These are phyloP conservation scores for Solanum verrucosum DNA, from an alignment of 257 asterid species.

Conservation along the genomic window DNA sequence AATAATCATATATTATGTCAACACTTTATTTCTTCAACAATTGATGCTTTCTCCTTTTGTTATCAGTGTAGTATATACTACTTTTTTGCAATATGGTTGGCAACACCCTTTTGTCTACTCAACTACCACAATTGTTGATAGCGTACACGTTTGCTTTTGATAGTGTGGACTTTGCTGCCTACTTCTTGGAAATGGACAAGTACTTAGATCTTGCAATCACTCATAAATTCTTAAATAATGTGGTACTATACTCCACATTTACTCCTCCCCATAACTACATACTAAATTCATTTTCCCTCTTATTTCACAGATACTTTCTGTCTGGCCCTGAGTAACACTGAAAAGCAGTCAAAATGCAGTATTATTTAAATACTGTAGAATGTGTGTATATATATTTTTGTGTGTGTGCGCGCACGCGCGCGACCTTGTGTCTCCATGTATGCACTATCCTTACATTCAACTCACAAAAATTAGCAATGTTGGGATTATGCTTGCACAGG, in stretches of 20 bases:
- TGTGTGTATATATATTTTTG: no score
- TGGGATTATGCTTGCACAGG: no score
- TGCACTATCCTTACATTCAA: no score
- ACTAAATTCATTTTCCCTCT: background rate
- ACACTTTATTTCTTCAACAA: background rate
- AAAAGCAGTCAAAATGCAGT: no score
- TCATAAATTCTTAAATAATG: background rate
- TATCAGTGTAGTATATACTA: background rate
- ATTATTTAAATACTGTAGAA: no score
- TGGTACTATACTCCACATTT: no score
- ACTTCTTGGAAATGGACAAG: background rate
- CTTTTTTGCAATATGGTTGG: background rate
- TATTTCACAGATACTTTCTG: no score
- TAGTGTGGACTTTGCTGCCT: background rate
- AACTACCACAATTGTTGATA: background rate
- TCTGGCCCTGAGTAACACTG: background rate
- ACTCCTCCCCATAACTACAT: background rate
- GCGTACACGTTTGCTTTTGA: background rate
- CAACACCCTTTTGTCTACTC: background rate
- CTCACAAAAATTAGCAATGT: no score
- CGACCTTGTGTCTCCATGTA: no score
- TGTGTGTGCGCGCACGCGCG: no score
- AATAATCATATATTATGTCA: background rate
- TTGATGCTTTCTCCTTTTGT: background rate
- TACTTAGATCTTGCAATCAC: background rate